Evolutionary conservation across 257 asterid species (phyloP).

Genomic region (Striga asiatica): DNA sequence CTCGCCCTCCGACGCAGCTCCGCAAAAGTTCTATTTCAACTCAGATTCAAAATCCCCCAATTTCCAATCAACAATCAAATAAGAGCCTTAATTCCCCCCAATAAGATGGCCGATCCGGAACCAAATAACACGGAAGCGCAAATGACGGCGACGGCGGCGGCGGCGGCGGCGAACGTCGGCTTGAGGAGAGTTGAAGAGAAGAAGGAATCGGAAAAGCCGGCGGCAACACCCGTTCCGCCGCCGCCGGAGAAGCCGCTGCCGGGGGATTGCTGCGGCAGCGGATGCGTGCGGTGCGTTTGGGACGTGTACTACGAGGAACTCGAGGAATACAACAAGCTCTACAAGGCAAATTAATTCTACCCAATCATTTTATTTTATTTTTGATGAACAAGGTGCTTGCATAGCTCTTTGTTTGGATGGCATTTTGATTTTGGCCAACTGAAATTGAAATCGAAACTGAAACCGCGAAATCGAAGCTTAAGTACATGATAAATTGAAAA

Average conservation of each 20-base stretch:
- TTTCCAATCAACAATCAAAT: background rate
- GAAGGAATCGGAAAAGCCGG: slow-evolving; percentile 23
- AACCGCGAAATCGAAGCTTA: too few relatives aligned
- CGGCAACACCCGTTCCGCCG: slow-evolving; percentile 25
- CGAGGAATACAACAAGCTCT: slow-evolving; percentile 45
- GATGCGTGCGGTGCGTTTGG: slow-evolving; percentile 68
- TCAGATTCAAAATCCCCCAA: background rate
- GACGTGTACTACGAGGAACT: slow-evolving; percentile 59
- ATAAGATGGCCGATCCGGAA: slow-evolving; percentile 31
- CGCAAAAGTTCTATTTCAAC: background rate
- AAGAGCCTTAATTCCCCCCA: background rate
- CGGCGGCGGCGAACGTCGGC: background rate
- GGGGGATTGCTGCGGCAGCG: slow-evolving; percentile 67
- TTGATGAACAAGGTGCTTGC: too few relatives aligned
- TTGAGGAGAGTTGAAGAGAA: slow-evolving; percentile 6
- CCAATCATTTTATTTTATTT: background rate
- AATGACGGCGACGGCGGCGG: background rate
- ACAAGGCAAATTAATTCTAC: slow-evolving; percentile 9
- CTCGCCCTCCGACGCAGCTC: background rate
- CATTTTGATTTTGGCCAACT: too few relatives aligned
- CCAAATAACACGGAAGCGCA: slow-evolving; percentile 6
- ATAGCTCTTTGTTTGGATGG: too few relatives aligned
- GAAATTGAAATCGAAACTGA: too few relatives aligned
- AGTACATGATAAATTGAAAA: too few relatives aligned
- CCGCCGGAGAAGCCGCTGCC: slow-evolving; percentile 71